Base-by-base conservation (phyloP, 164 flowering plant genomes). In the Vitis rupestris region DNA sequence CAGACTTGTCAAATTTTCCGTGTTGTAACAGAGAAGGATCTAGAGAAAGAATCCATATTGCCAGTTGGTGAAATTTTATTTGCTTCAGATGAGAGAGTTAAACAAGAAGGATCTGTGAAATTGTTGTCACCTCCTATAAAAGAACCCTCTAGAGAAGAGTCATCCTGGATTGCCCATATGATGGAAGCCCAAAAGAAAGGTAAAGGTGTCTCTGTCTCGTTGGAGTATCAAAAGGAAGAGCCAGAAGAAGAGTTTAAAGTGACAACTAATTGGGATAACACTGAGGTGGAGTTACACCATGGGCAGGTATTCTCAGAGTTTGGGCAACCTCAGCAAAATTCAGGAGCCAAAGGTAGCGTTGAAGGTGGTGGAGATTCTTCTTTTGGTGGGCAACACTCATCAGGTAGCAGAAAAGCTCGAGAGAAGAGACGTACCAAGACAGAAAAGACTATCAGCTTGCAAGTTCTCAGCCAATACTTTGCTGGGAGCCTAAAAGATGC, bases 401-500 rank as follows among this genome's bases (percentile, higher is more conserved):
- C 71, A 16, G 65, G 74, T 56, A 58, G 44, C 3, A 64, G 77
- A 59, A 89, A 79, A 71, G 31, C 81, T 2, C 80, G 83, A 2
- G 88, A 87, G 67, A 91, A 74, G 75, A 83, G 82, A 54, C 81
- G 87, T n/a, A 74, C 84, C 53, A 93, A 91, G 81, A 66, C 83
- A 16, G 97, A 90, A 78, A 93, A 89, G 76, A 77, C 83, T 48
- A 87, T 93, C 71, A 90, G 88, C 79, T 83, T 93, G 86, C 81
- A 83, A 72, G 89, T 91, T 79, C 95, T 93, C 59, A 79, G 82
- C 67, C 93, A 88, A 63, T 80, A 93, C 79, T 93, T 93, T 70
- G 88, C 97, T 30, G 97, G 97, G 70, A 93, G 97, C 83, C 85
- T 93, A 27, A 90, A 91, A 78, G 98, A 93, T 81, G 98, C 98